phyloP scores from a whole-genome alignment of 805 yeast genomes.

The Lipomyces anomalus region DNA sequence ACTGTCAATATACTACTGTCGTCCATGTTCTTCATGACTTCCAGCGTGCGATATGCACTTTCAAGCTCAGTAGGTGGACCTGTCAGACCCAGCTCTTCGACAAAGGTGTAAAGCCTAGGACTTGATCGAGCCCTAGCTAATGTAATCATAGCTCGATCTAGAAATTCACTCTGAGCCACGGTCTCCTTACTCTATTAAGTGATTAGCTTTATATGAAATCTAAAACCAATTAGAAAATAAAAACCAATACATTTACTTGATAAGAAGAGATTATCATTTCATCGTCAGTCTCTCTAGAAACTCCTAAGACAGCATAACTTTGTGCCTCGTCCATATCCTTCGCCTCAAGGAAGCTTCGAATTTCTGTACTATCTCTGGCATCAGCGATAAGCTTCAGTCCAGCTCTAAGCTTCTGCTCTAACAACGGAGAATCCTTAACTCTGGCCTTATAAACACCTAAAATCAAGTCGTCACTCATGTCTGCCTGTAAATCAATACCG shows the following conservation, averaged over 20 bases:
- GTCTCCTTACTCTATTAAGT: too few species aligned
- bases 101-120: slow-evolving; percentile 27
- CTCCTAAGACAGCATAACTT: slow-evolving; percentile 50
- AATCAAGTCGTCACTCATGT: slow-evolving; percentile 11
- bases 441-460: slow-evolving; percentile 15
- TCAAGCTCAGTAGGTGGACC: slow-evolving; percentile 18
- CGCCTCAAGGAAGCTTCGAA: slow-evolving; percentile 47
- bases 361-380: slow-evolving; percentile 48
- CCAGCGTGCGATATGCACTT: slow-evolving; percentile 22
- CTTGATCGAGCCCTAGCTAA: slow-evolving; percentile 31
- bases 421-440: slow-evolving; percentile 10
- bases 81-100: slow-evolving; percentile 26
- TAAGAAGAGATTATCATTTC: slow-evolving; percentile 73
- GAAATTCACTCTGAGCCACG: slow-evolving; percentile 15
- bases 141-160: slow-evolving; percentile 27
- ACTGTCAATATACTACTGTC: slow-evolving; percentile 22
- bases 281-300: slow-evolving; percentile 51
- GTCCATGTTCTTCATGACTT: slow-evolving; percentile 19
- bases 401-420: slow-evolving; percentile 38
- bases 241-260: slow-evolving; percentile 55
- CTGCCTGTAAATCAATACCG: slow-evolving; percentile 23
- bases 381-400: slow-evolving; percentile 60
- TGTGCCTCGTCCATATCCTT: slow-evolving; percentile 40
- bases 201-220: too few species aligned
- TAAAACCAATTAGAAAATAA: too few species aligned